A percentile compares a stretch with the other conserved stretches of the same genome.
Conservation (phyloP, 805 yeast species). For the Isabelozyma gotoi region DNA sequence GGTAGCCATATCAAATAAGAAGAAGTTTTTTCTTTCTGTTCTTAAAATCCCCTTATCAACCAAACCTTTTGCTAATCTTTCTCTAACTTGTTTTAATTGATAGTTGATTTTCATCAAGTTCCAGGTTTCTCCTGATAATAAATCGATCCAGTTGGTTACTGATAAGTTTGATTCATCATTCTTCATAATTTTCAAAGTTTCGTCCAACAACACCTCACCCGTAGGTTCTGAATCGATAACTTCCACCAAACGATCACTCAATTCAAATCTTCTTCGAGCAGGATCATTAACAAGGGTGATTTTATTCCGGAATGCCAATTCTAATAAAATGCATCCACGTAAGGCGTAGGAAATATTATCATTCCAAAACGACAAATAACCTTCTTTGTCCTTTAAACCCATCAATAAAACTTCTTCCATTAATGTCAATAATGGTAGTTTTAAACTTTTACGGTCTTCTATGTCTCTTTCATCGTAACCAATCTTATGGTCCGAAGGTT, state of each 20-base stretch:
- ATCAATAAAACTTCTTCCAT: slow-evolving; percentile 95
- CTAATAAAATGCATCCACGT: slow-evolving; percentile 90
- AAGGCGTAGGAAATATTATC: slow-evolving; percentile 95
- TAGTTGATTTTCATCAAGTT: slow-evolving; percentile 89
- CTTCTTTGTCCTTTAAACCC: slow-evolving; percentile 95
- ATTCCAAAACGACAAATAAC: slow-evolving; percentile 96
- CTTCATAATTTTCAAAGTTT: slow-evolving; percentile 87
- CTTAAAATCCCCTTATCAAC: slow-evolving; percentile 96
- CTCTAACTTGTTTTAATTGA: slow-evolving; percentile 96
- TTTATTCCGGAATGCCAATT: slow-evolving; percentile 87
- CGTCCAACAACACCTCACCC: slow-evolving; percentile 94
- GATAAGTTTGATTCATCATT: slow-evolving; percentile 74
- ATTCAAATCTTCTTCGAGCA: slow-evolving; percentile 82
- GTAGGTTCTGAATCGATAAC: slow-evolving; percentile 84
- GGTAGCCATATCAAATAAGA: slow-evolving; percentile 97
- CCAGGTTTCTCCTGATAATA: slow-evolving; percentile 96
- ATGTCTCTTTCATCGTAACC: slow-evolving; percentile 81
- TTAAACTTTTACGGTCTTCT: slow-evolving; percentile 36
- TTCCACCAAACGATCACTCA: slow-evolving; percentile 84
- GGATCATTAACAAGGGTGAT: slow-evolving; percentile 90
- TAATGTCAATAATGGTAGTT: slow-evolving; percentile 74
- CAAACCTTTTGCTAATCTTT: slow-evolving; percentile 91
- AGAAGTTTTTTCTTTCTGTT: slow-evolving; percentile 92
- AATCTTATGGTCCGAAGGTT: slow-evolving; percentile 53
- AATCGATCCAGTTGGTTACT: slow-evolving; percentile 90